Evolutionary conservation across 75 land plant species (phyloP).

Genomic region (Isoetes taiwanensis): DNA sequence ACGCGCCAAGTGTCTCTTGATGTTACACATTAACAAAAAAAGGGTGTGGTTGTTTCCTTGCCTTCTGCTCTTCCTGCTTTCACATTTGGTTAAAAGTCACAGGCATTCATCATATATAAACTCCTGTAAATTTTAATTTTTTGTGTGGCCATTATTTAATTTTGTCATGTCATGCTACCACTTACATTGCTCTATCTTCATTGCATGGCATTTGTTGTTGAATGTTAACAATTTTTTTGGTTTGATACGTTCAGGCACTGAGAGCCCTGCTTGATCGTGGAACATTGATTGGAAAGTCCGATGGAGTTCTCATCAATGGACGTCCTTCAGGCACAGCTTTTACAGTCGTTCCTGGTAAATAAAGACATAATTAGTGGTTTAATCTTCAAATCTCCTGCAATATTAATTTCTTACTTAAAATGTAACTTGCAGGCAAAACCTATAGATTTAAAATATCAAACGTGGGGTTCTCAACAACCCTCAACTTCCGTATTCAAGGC

Average conservation of each 20-base stretch:
- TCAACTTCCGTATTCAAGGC: constrained; percentile 37
- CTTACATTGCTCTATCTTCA: neutral
- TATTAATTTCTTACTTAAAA: too few relatives aligned
- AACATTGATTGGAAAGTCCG: constrained; percentile 17
- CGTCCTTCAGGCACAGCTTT: neutral
- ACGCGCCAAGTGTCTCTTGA: neutral
- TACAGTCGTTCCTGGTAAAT: constrained; percentile 3
- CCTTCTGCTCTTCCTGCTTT: too few relatives aligned
- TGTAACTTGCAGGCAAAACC: constrained; percentile 22
- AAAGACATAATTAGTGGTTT: neutral
- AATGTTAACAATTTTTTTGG: too few relatives aligned
- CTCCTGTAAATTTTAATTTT: too few relatives aligned
- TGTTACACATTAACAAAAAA: neutral
- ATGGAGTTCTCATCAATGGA: constrained; percentile 38
- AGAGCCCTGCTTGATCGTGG: constrained; percentile 17
- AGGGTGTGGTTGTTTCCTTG: too few relatives aligned
- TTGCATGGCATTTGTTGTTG: too few relatives aligned
- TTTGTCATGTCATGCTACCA: neutral
- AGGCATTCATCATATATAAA: too few relatives aligned
- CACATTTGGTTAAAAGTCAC: too few relatives aligned
- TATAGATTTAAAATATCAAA: constrained; percentile 34
- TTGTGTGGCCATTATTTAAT: neutral
- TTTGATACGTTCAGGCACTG: neutral
- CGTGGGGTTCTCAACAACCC: constrained; percentile 20
- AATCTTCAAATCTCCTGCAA: too few relatives aligned